Percentiles rank a stretch among this genome's conserved stretches.
phyloP scores from a whole-genome alignment of 495 filamentous ascomycete species.

The Parathielavia appendiculata region DNA sequence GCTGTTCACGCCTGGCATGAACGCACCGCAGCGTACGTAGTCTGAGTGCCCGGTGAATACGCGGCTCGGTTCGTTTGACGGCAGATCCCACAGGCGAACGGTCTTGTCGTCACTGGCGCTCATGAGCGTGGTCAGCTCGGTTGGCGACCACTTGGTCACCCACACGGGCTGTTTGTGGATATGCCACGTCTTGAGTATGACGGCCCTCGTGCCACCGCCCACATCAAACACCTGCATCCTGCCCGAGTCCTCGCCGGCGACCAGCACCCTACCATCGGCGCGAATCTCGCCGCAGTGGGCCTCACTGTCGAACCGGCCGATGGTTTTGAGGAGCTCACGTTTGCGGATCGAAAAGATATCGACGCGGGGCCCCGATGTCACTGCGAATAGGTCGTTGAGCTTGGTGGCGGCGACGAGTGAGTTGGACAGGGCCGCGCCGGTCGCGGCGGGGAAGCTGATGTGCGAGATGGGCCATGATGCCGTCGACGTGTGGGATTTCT shows the following conservation, averaged over 20 bases:
- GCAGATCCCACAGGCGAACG: constrained; percentile 89
- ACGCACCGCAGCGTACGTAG: constrained; percentile 81
- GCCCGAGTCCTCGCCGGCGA: constrained; percentile 86
- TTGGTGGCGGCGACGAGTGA: constrained; percentile 39
- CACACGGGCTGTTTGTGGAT: constrained; percentile 94
- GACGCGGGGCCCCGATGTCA: constrained; percentile 83
- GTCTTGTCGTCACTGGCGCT: constrained; percentile 85
- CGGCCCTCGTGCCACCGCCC: constrained; percentile 56
- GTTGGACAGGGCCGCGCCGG: constrained; percentile 42
- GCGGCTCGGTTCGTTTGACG: constrained; percentile 64
- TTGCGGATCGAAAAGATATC: constrained; percentile 90
- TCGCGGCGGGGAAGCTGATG: constrained; percentile 69
- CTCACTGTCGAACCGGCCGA: constrained; percentile 84
- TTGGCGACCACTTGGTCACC: constrained; percentile 81
- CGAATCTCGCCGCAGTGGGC: constrained; percentile 83
- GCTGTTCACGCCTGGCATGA: constrained; percentile 73
- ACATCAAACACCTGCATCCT: constrained; percentile 93
- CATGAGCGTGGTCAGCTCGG: constrained; percentile 77
- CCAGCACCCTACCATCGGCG: constrained; percentile 79
- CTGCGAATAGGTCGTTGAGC: constrained; percentile 74
- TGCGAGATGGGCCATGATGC: constrained; percentile 79
- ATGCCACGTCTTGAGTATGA: constrained; percentile 93
- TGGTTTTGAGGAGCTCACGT: constrained; percentile 82
- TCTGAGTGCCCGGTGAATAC: constrained; percentile 86
- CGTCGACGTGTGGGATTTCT: constrained; percentile 77